These are phyloP conservation scores for Trichoderma semiorbis DNA, from an alignment of 2,329 filamentous ascomycete genomes.

Conservation along the genomic window DNA sequence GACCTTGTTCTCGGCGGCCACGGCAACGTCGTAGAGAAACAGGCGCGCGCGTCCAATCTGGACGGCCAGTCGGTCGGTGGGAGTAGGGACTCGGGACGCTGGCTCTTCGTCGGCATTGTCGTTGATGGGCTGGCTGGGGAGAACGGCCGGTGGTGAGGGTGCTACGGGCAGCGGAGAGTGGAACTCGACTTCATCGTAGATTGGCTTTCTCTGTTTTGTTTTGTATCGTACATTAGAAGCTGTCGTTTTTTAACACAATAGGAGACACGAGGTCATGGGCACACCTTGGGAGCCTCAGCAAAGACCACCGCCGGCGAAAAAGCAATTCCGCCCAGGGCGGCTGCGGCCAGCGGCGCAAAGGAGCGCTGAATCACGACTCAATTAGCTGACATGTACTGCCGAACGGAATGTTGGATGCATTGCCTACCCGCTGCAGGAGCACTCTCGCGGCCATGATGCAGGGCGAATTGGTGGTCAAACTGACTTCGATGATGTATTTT, in stretches of 20 bases:
- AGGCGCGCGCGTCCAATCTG: constrained; percentile 79
- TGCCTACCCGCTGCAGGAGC: constrained; percentile 53
- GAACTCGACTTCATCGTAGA: constrained; percentile 70
- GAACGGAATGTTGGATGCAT: constrained; percentile 2
- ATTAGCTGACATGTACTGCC: constrained; percentile 28
- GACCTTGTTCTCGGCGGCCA: constrained; percentile 73
- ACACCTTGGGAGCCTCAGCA: constrained; percentile 50
- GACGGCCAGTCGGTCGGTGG: constrained; percentile 82
- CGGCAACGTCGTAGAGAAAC: constrained; percentile 72
- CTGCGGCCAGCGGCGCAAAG: constrained; percentile 51
- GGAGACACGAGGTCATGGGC: not conserved
- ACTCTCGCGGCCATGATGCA: constrained; percentile 58
- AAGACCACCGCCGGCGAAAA: constrained; percentile 46
- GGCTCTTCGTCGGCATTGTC: constrained; percentile 26
- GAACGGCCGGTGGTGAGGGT: constrained; percentile 25
- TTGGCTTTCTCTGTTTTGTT: constrained; percentile 57
- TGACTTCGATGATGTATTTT: constrained; percentile 23
- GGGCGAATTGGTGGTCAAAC: constrained; percentile 41
- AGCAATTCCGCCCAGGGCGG: constrained; percentile 47
- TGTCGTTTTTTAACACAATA: not conserved
- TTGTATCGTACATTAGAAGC: not conserved
- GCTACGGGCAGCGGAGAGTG: constrained; percentile 35
- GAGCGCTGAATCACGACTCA: constrained; percentile 41
- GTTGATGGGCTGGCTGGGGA: constrained; percentile 31
- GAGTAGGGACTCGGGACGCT: constrained; percentile 58